Evolutionary conservation across 495 filamentous ascomycete species (phyloP), one percentile per base, ranked within the genome.

Genomic region (Daldinia grandis): DNA sequence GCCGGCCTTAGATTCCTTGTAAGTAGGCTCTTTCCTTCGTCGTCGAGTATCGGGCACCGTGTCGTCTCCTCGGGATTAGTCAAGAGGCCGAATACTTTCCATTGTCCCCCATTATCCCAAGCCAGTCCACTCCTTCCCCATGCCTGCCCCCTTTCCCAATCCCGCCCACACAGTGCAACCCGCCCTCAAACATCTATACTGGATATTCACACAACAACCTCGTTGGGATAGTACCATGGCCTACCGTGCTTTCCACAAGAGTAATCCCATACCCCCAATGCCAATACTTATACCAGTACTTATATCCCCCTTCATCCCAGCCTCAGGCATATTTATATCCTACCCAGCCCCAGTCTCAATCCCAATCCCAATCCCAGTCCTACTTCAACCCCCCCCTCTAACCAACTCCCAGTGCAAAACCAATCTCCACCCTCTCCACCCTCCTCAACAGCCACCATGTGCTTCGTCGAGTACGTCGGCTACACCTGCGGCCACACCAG

Each of bases 401-500:
- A 35, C 33, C 0, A 35, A 35, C 3, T n/a, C n/a, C n/a, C n/a
- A 27, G 25, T 27, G 2, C 25, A 27, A 27, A 27, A 9, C 33
- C 12, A 35, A 35, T 35, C 12, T 14, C 33, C 12, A 35, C 10
- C 14, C 33, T 35, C 14, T 3, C 33, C 12, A 35, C 5, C 15
- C 5, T n/a, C 37, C 2, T 10, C 42, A 24, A 21, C n/a, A n/a
- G n/a, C n/a, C n/a, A n/a, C n/a, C n/a, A 84, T 84, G 82, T 84
- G 82, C 68, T 69, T 80, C 72, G 58, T 71, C 19, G 82, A 84
- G 69, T 79, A 61, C 63, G 63, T 84, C 51, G 72, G 73, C 55
- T 84, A 84, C 75, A 76, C 76, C 31, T 84, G 82, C 71, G 81
- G 80, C 28, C 82, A 84, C 74, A 76, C 76, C 17, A 79, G 78